Evolutionary conservation across 2,329 filamentous ascomycete genomes (phyloP).

Genomic region (Tympanopsis confertula): DNA sequence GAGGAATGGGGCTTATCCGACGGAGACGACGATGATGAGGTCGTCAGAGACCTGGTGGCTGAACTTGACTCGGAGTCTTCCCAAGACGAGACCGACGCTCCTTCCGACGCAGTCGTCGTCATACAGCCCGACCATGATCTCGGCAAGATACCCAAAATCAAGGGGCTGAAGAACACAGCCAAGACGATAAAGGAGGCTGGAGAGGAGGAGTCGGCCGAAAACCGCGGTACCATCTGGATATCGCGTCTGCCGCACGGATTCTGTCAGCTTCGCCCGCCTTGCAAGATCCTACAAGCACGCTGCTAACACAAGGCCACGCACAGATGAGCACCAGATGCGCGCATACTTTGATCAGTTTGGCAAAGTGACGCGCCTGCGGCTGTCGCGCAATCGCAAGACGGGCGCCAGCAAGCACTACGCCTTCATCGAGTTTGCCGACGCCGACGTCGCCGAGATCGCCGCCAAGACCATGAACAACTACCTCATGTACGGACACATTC

Average conservation of each 20-base stretch:
- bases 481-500: conserved; percentile 82
- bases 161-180: conserved; percentile 10
- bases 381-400: conserved; percentile 86
- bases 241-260: conserved; percentile 48
- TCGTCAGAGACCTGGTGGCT: conserved; percentile 29
- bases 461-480: conserved; percentile 97
- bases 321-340: conserved; percentile 88
- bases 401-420: conserved; percentile 88
- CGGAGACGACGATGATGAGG: conserved; percentile 28
- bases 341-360: conserved; percentile 93
- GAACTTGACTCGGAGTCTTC: conserved; percentile 29
- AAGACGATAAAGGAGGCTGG: conserved; percentile 26
- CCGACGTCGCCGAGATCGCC: conserved; percentile 72
- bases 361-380: conserved; percentile 61
- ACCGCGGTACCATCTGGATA: conserved; percentile 3
- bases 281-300: too few relatives aligned
- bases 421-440: conserved; percentile 81
- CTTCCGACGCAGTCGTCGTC: conserved; percentile 17
- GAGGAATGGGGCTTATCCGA: background rate
- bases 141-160: conserved; percentile 34
- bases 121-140: conserved; percentile 37
- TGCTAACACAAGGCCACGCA: too few relatives aligned
- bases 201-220: conserved; percentile 22
- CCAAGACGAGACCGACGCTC: conserved; percentile 24
- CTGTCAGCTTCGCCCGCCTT: too few relatives aligned